phyloP scores from a whole-genome alignment of 768 basidiomycete genomes.

The Phallus indusiatus region DNA sequence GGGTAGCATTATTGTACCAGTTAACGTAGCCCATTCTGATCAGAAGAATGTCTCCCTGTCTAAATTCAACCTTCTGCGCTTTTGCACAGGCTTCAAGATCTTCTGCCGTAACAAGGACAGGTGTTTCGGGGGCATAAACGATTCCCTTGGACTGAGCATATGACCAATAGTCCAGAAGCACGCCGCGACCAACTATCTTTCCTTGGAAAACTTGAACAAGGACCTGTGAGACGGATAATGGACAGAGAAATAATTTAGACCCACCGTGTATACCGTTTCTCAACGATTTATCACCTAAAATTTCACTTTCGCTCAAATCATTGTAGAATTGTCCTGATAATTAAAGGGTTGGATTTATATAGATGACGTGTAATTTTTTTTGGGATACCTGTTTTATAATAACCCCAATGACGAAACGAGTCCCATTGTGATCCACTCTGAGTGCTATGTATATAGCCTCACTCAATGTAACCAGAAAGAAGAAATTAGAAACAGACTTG shows the following conservation, averaged over 20 bases:
- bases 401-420: conserved; percentile 4
- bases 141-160: conserved; percentile 1
- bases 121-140: neutral
- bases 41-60: conserved; percentile 12
- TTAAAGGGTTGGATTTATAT: no score
- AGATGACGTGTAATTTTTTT: no score
- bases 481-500: neutral
- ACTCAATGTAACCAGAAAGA: neutral
- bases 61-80: conserved; percentile 8
- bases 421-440: conserved; percentile 11
- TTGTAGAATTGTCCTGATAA: conserved; percentile 1
- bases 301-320: neutral
- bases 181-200: conserved; percentile 10
- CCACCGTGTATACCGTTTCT: conserved; percentile 2
- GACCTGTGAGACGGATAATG: neutral
- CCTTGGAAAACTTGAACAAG: neutral
- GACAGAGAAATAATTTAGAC: neutral
- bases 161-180: conserved; percentile 11
- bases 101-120: neutral
- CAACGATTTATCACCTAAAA: neutral
- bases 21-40: conserved; percentile 8
- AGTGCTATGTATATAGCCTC: neutral
- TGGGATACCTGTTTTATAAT: conserved; percentile 2
- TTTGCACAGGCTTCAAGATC: conserved; percentile 9
- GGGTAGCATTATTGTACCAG: neutral